Conservation (phyloP, 345 rosid genomes). For the Heritiera fomes region DNA sequence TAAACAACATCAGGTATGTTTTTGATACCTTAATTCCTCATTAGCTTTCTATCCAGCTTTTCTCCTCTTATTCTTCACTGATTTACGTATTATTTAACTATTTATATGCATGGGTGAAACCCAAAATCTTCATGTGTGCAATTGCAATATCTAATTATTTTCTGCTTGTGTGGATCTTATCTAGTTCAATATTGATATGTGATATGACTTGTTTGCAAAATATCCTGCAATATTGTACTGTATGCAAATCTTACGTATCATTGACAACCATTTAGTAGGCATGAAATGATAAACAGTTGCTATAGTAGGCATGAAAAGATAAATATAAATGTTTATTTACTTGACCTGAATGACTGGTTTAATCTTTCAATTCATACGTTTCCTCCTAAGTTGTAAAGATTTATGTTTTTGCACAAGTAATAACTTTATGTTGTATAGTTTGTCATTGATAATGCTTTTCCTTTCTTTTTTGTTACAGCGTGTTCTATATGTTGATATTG, state of each 20-base stretch:
- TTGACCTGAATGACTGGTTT: constrained; percentile 5
- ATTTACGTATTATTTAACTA: not conserved
- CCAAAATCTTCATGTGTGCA: not conserved
- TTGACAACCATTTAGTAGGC: not conserved
- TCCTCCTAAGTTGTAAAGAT: constrained; percentile 2
- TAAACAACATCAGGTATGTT: constrained; percentile 61
- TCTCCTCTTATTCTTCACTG: not conserved
- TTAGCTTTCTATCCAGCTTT: not conserved
- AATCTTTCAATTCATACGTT: not conserved
- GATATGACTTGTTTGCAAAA: constrained; percentile 1
- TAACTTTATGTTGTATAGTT: not conserved
- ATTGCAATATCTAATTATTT: not conserved
- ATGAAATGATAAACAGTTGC: too few relatives aligned
- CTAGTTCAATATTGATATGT: not conserved
- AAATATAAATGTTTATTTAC: not conserved
- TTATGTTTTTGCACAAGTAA: not conserved
- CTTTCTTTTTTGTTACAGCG: constrained; percentile 40
- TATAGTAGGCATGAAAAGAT: too few relatives aligned
- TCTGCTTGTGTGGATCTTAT: not conserved
- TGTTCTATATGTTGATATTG: constrained; percentile 68
- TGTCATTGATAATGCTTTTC: constrained; percentile 10
- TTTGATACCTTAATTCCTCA: not conserved
- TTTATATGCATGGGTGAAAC: too few relatives aligned
- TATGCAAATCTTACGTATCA: not conserved
- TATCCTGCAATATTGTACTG: not conserved